Base-by-base conservation (phyloP, 768 basidiomycete species). In the Tricholoma bakamatsutake region DNA sequence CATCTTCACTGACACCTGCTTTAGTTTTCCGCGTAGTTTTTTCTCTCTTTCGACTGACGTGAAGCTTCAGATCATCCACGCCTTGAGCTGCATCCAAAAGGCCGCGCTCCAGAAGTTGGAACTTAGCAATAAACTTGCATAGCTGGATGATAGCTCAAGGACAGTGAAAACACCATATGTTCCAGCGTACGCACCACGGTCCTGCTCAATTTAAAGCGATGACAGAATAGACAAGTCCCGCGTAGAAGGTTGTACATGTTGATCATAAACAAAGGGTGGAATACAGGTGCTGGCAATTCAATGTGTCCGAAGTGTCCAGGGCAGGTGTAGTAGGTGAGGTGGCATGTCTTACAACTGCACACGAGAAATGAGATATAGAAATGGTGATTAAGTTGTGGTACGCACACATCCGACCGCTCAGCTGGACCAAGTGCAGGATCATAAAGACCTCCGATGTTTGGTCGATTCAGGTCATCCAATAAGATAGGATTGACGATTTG, bases 291-390 rank as follows among this genome's bases (percentile, higher is more conserved):
- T 17, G 96, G 94, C 5, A 99, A 81, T 58, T 98, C 93, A 58
- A 99, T 96, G 71, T 98, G 97, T 18, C 97, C 97, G 72, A 89
- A 99, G 71, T 99, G 97, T 15, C 97, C 97, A 1, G 97, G 95
- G 70, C 97, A 99, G 57, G 88, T 87, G 74, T 88, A 98, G 66
- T 93, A 96, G 47, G 85, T 90, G 64, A 97, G 81, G 56, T 81
- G 87, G 68, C 97, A 99, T 71, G 97, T 97, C 59, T 88, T 77
- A 69, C 97, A 99, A 57, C 96, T 99, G 28, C 21, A 48, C 27
- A 33, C 56, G 42, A 39, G 28, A 58, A 49, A 62, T 50, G 51
- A 59, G 64, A 50, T 52, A 42, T 27, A 43, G 9, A 47, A 46
- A 50, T 48, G 30, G 28, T 54, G 33, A 55, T 35, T 42, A 17